These are phyloP conservation scores for Globisporangium abappressorium DNA, from an alignment of 352 stramenopile species.

Conservation along the genomic window DNA sequence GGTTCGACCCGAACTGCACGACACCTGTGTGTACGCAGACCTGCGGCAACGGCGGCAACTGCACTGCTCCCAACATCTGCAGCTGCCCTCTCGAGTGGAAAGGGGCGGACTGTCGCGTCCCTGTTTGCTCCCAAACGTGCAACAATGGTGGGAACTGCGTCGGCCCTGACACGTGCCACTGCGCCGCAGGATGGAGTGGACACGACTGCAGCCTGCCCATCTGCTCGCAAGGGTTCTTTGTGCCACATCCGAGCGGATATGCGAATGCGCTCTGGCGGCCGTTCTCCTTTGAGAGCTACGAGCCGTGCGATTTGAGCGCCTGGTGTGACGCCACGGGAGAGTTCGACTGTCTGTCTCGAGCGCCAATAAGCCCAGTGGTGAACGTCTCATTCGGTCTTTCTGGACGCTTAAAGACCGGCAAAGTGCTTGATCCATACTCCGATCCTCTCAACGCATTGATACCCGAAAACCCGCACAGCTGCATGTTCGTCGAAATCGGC, in stretches of 20 bases:
- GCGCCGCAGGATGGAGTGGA: constrained; percentile 89
- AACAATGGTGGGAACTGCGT: constrained; percentile 90
- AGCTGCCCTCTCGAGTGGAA: constrained; percentile 87
- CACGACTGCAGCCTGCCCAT: constrained; percentile 92
- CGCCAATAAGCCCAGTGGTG: constrained; percentile 36
- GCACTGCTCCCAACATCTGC: constrained; percentile 90
- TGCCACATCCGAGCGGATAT: constrained; percentile 71
- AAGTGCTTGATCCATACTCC: constrained; percentile 21
- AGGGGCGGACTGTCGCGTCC: constrained; percentile 90
- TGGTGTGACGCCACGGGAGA: constrained; percentile 93
- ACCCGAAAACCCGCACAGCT: constrained; percentile 20
- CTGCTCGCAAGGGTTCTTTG: constrained; percentile 93
- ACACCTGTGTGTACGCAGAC: constrained; percentile 95
- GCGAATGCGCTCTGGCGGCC: constrained; percentile 56
- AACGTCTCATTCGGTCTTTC: constrained; percentile 33
- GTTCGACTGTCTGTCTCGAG: constrained; percentile 90
- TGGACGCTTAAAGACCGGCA: constrained; percentile 24
- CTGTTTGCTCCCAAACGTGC: constrained; percentile 89
- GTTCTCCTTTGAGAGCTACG: constrained; percentile 70
- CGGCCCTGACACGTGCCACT: constrained; percentile 93
- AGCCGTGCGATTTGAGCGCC: constrained; percentile 83
- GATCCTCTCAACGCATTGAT: constrained; percentile 19
- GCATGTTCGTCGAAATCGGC: constrained; percentile 86
- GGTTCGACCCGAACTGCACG: constrained; percentile 97
- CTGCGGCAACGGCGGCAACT: constrained; percentile 96